Percentiles rank a stretch among this genome's conserved stretches.
These are phyloP conservation scores for Phytopythium kandeliae DNA, from an alignment of 352 stramenopile genomes.

Conservation along the genomic window DNA sequence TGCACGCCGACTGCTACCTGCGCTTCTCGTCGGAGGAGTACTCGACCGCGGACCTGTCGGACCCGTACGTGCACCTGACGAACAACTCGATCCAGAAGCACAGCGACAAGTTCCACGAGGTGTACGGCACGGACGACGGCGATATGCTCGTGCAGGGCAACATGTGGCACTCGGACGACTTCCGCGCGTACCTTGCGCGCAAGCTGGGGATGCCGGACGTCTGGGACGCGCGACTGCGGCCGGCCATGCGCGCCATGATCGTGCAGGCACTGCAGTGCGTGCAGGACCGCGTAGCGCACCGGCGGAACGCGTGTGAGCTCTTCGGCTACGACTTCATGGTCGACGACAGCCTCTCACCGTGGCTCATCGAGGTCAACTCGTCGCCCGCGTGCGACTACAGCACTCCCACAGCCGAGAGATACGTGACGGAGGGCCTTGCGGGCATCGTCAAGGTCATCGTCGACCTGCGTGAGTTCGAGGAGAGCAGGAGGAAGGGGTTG, in stretches of 20 bases:
- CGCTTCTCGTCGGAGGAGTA: conserved; percentile 87
- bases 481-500: not conserved
- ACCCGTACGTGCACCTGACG: conserved; percentile 91
- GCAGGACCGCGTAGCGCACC: no score
- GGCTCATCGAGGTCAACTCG: conserved; percentile 93
- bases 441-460: conserved; percentile 89
- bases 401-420: conserved; percentile 85
- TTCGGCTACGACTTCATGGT: conserved; percentile 95
- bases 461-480: conserved; percentile 72
- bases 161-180: conserved; percentile 78
- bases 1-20: conserved; percentile 90
- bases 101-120: conserved; percentile 84
- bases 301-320: conserved; percentile 89
- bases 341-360: conserved; percentile 75
- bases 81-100: conserved; percentile 95
- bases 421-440: conserved; percentile 77
- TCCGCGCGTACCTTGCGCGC: conserved; percentile 39
- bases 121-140: conserved; percentile 62
- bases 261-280: conserved; percentile 71
- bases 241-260: conserved; percentile 86
- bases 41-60: conserved; percentile 68
- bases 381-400: conserved; percentile 92
- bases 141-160: conserved; percentile 58
- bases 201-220: conserved; percentile 24
- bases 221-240: conserved; percentile 52